Evolutionary conservation across 139 green algal species (phyloP).

Genomic region (Chlamydomonas sp.): DNA sequence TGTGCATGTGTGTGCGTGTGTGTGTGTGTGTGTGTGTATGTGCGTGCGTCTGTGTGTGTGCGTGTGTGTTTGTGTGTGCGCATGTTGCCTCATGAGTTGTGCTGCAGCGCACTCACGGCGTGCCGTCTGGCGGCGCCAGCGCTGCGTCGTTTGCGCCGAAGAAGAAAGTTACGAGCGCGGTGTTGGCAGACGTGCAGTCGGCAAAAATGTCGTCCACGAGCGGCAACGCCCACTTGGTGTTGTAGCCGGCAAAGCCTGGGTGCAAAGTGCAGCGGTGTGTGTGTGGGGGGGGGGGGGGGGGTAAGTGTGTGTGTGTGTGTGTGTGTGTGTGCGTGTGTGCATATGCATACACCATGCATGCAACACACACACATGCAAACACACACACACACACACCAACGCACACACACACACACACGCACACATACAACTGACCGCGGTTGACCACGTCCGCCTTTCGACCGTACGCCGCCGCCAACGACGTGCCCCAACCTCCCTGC

Average conservation of each 20-base stretch:
- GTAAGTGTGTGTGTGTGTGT: neutral
- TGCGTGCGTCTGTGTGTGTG: no score
- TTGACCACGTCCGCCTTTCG: conserved; percentile 63
- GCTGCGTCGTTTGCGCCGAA: conserved; percentile 91
- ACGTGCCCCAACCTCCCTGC: conserved; percentile 9
- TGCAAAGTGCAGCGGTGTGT: neutral
- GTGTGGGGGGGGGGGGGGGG: no score
- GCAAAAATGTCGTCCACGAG: conserved; percentile 44
- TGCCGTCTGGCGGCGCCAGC: conserved; percentile 42
- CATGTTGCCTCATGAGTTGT: no score
- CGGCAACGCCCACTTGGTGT: conserved; percentile 67
- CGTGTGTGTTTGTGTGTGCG: no score
- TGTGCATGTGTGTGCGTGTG: no score
- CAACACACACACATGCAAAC: conserved; percentile 1
- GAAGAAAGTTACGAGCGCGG: conserved; percentile 63
- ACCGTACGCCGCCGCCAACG: conserved; percentile 9
- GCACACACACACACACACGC: neutral
- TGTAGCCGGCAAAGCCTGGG: conserved; percentile 71
- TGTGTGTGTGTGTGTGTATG: no score
- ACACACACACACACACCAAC: conserved; percentile 8
- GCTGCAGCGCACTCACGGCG: conserved; percentile 22
- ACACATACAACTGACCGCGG: conserved; percentile 47
- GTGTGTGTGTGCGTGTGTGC: neutral
- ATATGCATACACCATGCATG: neutral
- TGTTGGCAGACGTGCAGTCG: conserved; percentile 11